Base-by-base conservation (phyloP, 768 basidiomycete species). In the Suillus bovinus region DNA sequence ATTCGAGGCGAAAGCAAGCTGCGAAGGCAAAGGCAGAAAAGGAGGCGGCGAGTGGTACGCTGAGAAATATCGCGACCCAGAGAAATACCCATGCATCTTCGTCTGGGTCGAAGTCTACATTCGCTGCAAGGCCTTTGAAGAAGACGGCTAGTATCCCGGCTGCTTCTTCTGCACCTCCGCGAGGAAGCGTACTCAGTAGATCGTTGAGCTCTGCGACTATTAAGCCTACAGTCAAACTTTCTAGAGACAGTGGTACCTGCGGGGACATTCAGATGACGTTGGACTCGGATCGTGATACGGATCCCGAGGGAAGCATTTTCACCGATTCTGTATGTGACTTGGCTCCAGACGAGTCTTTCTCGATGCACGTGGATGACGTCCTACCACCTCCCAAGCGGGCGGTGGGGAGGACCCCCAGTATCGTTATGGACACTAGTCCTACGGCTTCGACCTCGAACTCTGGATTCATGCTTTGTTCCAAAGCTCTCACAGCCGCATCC, bases 1-100 rank as follows among this genome's bases (percentile, higher is more conserved):
- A 75, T 50, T 62, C 73, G 13, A 57, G 57, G 47, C 70, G 66
- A 61, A 74, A 74, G 61, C 69, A 76, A 52, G 63, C 59, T 16
- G 24, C 57, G 22, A 64, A 34, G n/a, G 66, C 49, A 9, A 62
- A 67, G 7, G 57, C 38, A 44, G 64, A 58, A 47, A 67, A 67
- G 60, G 38, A 58, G 62, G 7, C 57, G 59, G 47, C 65, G 58
- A 14, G 56, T 39, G 4, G 63, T 64, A 29, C 34, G 8, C 17
- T 34, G 36, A 34, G 54, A 7, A 22, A 24, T 24, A 27, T 16
- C 54, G n/a, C 22, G 16, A 22, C 22, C 4, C 54, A 22, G 54
- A 55, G 22, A 16, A 38, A 36, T 17, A 55, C 34, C 1, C 22
- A 16, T 38, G 0, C 14, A 16, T 55, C 34, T 38, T 55, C 54